These are phyloP conservation scores for Coprinopsis strossmayeri DNA, from an alignment of 768 basidiomycete genomes.

Conservation along the genomic window DNA sequence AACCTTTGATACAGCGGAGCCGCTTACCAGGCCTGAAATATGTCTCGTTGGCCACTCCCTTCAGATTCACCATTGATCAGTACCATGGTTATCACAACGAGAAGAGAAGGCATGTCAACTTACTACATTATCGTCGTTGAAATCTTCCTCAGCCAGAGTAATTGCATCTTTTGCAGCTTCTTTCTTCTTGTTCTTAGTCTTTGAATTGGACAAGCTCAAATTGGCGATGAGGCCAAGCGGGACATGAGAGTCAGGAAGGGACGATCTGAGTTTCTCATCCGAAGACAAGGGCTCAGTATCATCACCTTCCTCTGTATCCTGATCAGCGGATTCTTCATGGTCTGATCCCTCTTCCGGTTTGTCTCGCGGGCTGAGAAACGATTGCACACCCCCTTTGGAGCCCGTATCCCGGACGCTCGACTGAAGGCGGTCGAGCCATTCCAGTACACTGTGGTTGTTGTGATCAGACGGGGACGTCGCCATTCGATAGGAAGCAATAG, in stretches of 20 bases:
- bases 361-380: slow-evolving; percentile 41
- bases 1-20: slow-evolving; percentile 1
- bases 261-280: slow-evolving; percentile 38
- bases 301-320: slow-evolving; percentile 20
- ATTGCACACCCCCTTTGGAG: slow-evolving; percentile 32
- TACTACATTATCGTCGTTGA: slow-evolving; percentile 62
- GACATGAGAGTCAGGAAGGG: slow-evolving; percentile 63
- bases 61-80: too few relatives aligned
- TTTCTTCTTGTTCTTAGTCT: slow-evolving; percentile 35
- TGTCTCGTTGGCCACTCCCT: slow-evolving; percentile 77
- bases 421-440: slow-evolving; percentile 70
- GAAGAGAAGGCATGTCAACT: slow-evolving; percentile 15
- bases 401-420: slow-evolving; percentile 47
- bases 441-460: slow-evolving; percentile 60
- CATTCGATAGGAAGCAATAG: slow-evolving; percentile 73
- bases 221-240: slow-evolving; percentile 74
- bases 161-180: slow-evolving; percentile 25
- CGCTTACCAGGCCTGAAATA: slow-evolving; percentile 72
- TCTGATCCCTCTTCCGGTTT: slow-evolving; percentile 35
- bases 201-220: slow-evolving; percentile 52
- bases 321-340: slow-evolving; percentile 25
- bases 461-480: slow-evolving; percentile 72
- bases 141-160: slow-evolving; percentile 32
- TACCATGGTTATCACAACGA: too few relatives aligned
- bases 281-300: slow-evolving; percentile 27